Evolutionary conservation across 805 yeast genomes (phyloP).

Genomic region (Candida coleopterorum): DNA sequence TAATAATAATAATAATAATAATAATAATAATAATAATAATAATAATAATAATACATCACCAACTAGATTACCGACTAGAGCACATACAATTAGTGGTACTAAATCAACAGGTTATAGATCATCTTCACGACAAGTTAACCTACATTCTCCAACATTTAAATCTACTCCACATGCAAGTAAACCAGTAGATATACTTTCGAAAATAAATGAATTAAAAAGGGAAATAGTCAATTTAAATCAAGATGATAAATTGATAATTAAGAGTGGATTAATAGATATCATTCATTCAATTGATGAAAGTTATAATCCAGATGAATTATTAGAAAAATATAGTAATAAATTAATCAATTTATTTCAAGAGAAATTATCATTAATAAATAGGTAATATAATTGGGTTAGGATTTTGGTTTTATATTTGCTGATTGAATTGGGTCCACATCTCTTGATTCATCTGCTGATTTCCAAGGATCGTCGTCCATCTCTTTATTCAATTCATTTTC

Average conservation of each 20-base stretch:
- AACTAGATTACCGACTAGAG: constrained; percentile 3
- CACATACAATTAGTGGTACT: constrained; percentile 3
- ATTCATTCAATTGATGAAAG: not conserved
- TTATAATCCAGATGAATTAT: constrained; percentile 14
- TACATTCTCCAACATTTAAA: constrained; percentile 1
- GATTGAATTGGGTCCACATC: constrained; percentile 31
- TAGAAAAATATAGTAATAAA: constrained; percentile 36
- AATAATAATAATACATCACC: too few species aligned
- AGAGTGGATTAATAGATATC: constrained; percentile 3
- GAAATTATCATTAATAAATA: constrained; percentile 15
- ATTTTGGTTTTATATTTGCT: constrained; percentile 32
- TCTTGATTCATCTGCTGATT: constrained; percentile 24
- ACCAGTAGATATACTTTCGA: constrained; percentile 3
- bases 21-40: too few species aligned
- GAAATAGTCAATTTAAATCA: not conserved
- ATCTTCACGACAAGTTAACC: too few species aligned
- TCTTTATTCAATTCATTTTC: constrained; percentile 26
- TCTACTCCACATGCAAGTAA: not conserved
- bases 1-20: too few species aligned
- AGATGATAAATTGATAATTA: constrained; percentile 3
- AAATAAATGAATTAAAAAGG: constrained; percentile 5
- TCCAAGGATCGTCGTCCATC: constrained; percentile 31
- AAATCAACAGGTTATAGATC: not conserved
- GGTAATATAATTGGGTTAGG: constrained; percentile 1
- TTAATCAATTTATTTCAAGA: constrained; percentile 24